These are phyloP conservation scores for Brachypodium distachyon DNA, from an alignment of 202 grass and related monocot species.

Conservation along the genomic window DNA sequence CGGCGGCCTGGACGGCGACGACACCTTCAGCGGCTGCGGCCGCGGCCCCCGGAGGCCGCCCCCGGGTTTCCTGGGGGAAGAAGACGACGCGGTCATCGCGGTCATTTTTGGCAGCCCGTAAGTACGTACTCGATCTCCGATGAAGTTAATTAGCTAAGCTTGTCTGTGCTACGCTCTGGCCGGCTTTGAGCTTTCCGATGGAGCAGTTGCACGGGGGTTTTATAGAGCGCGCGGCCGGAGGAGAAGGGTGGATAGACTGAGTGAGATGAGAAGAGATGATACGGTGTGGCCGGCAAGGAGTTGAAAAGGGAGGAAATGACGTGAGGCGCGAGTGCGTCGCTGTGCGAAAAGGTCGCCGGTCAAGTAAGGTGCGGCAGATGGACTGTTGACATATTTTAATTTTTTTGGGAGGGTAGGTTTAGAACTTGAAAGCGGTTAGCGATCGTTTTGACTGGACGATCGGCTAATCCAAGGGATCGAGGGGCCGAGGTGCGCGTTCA, in stretches of 20 bases:
- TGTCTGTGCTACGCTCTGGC: not conserved
- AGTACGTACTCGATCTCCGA: not conserved
- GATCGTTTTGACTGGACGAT: not conserved
- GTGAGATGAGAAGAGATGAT: not conserved
- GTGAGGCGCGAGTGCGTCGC: too few relatives aligned
- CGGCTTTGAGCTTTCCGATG: too few relatives aligned
- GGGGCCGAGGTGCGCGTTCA: not conserved
- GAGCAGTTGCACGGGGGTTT: not conserved
- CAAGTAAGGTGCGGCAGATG: too few relatives aligned
- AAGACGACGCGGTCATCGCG: constrained; percentile 28
- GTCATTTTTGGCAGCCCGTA: not conserved
- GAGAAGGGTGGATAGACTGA: not conserved
- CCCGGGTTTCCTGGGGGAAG: constrained; percentile 36
- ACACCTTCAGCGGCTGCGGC: constrained; percentile 40
- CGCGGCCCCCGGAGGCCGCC: constrained; percentile 43
- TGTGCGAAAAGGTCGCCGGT: constrained; percentile 33
- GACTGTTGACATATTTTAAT: too few relatives aligned
- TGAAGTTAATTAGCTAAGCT: not conserved
- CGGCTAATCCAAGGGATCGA: not conserved
- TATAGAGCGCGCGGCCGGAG: constrained; percentile 11
- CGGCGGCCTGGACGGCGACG: not conserved
- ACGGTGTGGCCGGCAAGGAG: too few relatives aligned
- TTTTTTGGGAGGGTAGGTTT: too few relatives aligned
- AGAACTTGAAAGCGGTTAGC: constrained; percentile 12
- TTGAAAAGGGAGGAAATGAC: not conserved